Base-by-base conservation (phyloP, 163 green algal genomes). In the Prototheca stagnorum region DNA sequence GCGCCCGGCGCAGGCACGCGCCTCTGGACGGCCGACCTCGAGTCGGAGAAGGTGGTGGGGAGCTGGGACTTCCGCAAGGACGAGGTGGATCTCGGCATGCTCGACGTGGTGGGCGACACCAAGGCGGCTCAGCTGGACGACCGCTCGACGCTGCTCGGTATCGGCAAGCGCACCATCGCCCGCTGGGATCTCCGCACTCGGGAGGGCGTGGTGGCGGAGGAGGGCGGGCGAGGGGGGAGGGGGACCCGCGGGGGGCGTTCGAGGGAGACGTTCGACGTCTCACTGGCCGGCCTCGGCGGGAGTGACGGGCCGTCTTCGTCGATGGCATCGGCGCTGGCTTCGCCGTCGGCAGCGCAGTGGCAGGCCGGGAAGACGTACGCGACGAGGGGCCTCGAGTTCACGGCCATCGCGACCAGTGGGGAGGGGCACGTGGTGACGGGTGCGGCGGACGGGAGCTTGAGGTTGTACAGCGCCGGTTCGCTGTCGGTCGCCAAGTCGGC, bases 31-130 rank as follows among this genome's bases (percentile, higher is more conserved):
- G 54, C 66, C 27, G 84, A 95, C 64, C 79, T 95, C 16, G 84
- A 95, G 66, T 77, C 72, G 28, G 58, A 64, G 15, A 70, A 67
- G 56, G 63, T 83, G 27, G 80, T 95, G 19, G 67, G 56, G 35
- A 80, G 90, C 51, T 96, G 74, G 69, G 61, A 42, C 28, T 95
- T 93, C 50, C 40, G 85, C 12, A 94, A 94, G 60, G 82, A 95
- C 51, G 65, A 60, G 1, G 72, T 80, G 16, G 78, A 87, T 23
- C 64, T 92, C 7, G 55, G 62, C 29, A 92, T 94, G 62, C 57
- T 57, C 41, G 78, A 93, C 49, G 73, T 89, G 20, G 47, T 58
- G 12, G 62, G 54, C 37, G 81, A 95, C 35, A 77, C 72, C 49
- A 90, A 92, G 57, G 56, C 59, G 3, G 67, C 69, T 2, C 74